Conservation (phyloP, 257 asterid genomes). For the Lavandula angustifolia region DNA sequence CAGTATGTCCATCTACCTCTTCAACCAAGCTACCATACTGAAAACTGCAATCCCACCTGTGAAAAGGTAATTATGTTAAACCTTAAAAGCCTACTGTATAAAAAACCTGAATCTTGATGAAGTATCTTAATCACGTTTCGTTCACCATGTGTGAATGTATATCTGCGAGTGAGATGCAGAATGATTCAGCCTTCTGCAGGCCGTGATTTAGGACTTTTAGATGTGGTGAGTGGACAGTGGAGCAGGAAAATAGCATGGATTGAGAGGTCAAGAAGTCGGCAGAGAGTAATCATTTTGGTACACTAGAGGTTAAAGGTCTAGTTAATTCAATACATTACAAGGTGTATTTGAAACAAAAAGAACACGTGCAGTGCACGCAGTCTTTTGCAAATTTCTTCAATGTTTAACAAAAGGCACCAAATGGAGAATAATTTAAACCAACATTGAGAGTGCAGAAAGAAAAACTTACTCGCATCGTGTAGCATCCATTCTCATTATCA, state of each 20-base stretch:
- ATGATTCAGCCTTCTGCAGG: slow-evolving; percentile 4
- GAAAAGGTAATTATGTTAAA: slow-evolving; percentile 26
- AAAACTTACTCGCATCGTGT: slow-evolving; percentile 78
- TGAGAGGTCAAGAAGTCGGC: slow-evolving; percentile 10
- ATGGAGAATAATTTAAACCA: slow-evolving; percentile 4
- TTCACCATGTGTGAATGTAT: neutral
- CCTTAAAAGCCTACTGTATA: neutral
- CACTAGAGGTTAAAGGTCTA: neutral
- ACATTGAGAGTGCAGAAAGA: neutral
- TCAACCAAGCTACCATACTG: slow-evolving; percentile 98
- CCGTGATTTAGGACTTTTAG: neutral
- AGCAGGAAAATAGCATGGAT: neutral
- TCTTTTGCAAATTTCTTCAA: slow-evolving; percentile 7
- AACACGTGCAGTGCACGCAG: slow-evolving; percentile 15
- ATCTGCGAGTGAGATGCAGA: neutral
- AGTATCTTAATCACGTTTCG: slow-evolving; percentile 4
- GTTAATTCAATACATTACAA: slow-evolving; percentile 9
- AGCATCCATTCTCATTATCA: slow-evolving; percentile 91
- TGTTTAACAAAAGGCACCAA: slow-evolving; percentile 17
- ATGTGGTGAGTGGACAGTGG: neutral
- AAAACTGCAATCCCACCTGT: slow-evolving; percentile 92
- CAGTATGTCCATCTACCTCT: slow-evolving; percentile 99
- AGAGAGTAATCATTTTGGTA: neutral
- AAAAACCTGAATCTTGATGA: neutral
- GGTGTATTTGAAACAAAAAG: slow-evolving; percentile 2